Evolutionary conservation across 148 eudicot genomes (phyloP).

Genomic region (Beta vulgaris): DNA sequence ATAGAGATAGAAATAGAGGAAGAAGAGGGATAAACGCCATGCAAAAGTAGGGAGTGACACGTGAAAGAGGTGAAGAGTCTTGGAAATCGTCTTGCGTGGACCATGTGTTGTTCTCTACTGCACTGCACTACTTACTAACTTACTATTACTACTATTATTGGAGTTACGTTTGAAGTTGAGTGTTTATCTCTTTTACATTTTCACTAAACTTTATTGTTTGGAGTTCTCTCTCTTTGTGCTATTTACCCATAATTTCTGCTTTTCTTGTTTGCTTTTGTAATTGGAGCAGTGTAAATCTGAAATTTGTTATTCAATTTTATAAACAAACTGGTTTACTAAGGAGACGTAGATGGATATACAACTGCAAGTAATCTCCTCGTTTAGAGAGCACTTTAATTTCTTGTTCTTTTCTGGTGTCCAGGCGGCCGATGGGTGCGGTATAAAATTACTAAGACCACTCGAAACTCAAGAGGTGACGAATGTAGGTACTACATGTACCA

Average conservation of each 20-base stretch:
- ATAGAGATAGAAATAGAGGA: background rate
- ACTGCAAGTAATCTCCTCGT: background rate
- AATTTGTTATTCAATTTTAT: background rate
- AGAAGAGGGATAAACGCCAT: conserved; percentile 24
- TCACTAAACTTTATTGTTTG: accelerated
- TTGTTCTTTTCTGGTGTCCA: background rate
- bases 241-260: background rate
- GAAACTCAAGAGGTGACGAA: no score
- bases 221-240: background rate
- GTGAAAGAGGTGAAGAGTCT: conserved; percentile 24
- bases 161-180: background rate
- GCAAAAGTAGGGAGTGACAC: conserved; percentile 35
- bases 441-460: no score
- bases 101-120: no score
- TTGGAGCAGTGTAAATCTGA: background rate
- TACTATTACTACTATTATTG: no score
- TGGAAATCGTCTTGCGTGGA: background rate
- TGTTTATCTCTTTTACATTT: conserved; percentile 6
- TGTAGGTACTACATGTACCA: no score
- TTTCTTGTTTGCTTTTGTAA: conserved; percentile 3
- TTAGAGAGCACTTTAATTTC: background rate
- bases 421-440: no score
- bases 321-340: no score
- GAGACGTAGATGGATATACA: no score
- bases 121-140: no score